Conservation (phyloP, 441 rosid species). For the Eutrema salsugineum region DNA sequence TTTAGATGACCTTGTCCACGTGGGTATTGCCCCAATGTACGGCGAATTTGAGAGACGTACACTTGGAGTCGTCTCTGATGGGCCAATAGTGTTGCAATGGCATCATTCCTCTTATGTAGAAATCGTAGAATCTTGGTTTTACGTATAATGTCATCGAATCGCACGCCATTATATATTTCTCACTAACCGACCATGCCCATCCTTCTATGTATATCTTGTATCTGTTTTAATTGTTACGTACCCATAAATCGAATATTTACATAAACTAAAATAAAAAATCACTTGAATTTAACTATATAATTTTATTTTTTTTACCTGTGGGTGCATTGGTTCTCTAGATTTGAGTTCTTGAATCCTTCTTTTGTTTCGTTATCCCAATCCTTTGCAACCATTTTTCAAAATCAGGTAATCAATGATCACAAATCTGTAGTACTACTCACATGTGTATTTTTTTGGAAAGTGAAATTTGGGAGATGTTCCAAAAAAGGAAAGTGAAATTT, state of each 20-base stretch:
- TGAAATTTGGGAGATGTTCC: not conserved
- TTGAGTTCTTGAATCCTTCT: constrained; percentile 40
- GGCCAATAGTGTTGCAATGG: constrained; percentile 82
- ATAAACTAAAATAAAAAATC: not conserved
- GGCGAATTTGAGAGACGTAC: constrained; percentile 57
- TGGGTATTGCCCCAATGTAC: constrained; percentile 76
- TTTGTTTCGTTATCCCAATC: constrained; percentile 37
- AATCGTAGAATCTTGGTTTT: constrained; percentile 55
- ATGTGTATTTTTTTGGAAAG: not conserved
- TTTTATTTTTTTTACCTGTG: constrained; percentile 35
- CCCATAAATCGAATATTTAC: not conserved
- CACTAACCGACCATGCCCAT: constrained; percentile 67
- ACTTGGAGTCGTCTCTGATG: constrained; percentile 38
- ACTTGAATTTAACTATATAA: not conserved
- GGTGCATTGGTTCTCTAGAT: constrained; percentile 46
- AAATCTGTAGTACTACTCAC: too few relatives aligned
- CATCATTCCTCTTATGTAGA: constrained; percentile 57
- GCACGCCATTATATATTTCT: constrained; percentile 72
- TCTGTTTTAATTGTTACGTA: constrained; percentile 21
- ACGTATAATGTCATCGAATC: constrained; percentile 52
- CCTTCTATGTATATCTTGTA: constrained; percentile 70
- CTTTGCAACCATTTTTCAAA: constrained; percentile 14
- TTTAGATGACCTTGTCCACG: constrained; percentile 33
- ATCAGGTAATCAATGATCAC: not conserved
- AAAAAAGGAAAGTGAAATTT: not conserved